phyloP scores from a whole-genome alignment of 1,139 yeast species.

The Hyphopichia wangnamkhiaoensis region DNA sequence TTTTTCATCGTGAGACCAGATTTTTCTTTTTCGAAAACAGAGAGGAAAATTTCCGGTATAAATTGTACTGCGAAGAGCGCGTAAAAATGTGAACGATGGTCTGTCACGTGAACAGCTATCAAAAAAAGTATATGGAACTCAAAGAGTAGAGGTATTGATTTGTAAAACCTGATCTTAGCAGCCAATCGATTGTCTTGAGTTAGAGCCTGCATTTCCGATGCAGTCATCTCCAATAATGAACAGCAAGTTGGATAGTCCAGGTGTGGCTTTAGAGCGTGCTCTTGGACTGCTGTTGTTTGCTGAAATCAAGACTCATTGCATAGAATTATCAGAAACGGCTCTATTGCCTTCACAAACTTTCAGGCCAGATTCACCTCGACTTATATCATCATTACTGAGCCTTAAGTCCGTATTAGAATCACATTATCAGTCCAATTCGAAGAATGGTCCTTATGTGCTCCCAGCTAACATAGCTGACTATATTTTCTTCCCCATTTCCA shows the following conservation, averaged over 20 bases:
- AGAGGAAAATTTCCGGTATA: too few relatives aligned
- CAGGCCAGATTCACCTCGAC: conserved; percentile 12
- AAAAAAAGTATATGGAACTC: too few relatives aligned
- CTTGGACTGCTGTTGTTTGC: conserved; percentile 34
- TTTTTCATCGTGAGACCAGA: not conserved
- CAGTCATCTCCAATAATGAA: not conserved
- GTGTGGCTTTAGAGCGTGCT: conserved; percentile 5
- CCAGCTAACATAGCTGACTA: conserved; percentile 42
- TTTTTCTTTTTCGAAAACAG: too few relatives aligned
- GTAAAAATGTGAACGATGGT: too few relatives aligned
- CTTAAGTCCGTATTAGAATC: conserved; percentile 12
- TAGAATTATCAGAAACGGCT: conserved; percentile 27
- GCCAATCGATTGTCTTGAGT: too few relatives aligned
- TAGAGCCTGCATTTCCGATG: not conserved
- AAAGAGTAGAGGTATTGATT: too few relatives aligned
- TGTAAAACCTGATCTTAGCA: too few relatives aligned
- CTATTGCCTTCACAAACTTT: conserved; percentile 15
- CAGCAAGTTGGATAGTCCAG: not conserved
- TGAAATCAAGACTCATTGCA: conserved; percentile 36
- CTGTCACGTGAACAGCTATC: too few relatives aligned
- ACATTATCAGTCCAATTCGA: conserved; percentile 16
- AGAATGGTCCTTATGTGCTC: conserved; percentile 20
- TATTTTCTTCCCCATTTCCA: conserved; percentile 42
- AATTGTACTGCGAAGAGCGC: too few relatives aligned
- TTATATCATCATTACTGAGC: conserved; percentile 11